These are phyloP conservation scores for Mrakiaceae sp. DNA, from an alignment of 1,284 basidiomycete species.

Conservation along the genomic window DNA sequence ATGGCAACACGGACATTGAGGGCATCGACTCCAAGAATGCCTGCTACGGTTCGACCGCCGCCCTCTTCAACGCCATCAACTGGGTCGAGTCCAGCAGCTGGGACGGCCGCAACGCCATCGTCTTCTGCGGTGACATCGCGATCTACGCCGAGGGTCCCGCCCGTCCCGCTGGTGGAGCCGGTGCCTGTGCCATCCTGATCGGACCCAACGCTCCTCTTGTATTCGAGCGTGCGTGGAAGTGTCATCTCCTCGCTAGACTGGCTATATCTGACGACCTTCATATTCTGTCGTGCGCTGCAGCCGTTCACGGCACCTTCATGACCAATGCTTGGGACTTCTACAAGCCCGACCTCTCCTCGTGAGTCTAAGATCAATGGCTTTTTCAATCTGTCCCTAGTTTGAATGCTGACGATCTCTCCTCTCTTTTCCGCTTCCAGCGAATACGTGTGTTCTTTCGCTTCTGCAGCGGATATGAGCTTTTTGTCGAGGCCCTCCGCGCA, in stretches of 20 bases:
- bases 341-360: slow-evolving; percentile 80
- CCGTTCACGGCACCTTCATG: slow-evolving; percentile 95
- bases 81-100: slow-evolving; percentile 96
- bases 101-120: slow-evolving; percentile 96
- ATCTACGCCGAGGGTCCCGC: slow-evolving; percentile 95
- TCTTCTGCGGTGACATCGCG: slow-evolving; percentile 94
- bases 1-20: slow-evolving; percentile 94
- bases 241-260: neutral
- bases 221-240: slow-evolving; percentile 68
- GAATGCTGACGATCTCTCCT: neutral
- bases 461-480: slow-evolving; percentile 16
- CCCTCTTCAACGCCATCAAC: slow-evolving; percentile 93
- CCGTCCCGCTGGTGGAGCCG: slow-evolving; percentile 92
- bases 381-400: neutral
- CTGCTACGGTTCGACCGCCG: slow-evolving; percentile 97
- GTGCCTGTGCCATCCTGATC: slow-evolving; percentile 87
- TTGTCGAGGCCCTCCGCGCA: neutral
- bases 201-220: slow-evolving; percentile 92
- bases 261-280: neutral
- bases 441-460: slow-evolving; percentile 32
- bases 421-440: slow-evolving; percentile 25
- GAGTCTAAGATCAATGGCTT: neutral
- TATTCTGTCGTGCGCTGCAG: slow-evolving; percentile 37
- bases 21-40: slow-evolving; percentile 99
- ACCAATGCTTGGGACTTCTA: slow-evolving; percentile 97